Base-by-base conservation (phyloP, 306 rosid species). In the Cicer judaicum region DNA sequence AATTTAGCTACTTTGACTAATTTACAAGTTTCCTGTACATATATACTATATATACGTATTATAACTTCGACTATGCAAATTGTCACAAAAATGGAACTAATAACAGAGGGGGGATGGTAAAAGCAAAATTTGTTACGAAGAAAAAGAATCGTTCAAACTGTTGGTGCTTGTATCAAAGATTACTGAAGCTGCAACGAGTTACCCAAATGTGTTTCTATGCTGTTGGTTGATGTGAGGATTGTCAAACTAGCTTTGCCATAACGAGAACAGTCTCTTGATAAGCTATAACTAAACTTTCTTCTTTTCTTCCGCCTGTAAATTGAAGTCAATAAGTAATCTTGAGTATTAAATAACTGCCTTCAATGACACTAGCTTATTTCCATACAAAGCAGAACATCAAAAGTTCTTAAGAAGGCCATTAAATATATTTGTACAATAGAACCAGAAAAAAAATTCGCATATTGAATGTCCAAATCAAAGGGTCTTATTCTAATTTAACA, bases 271-370 rank as follows among this genome's bases (percentile, higher is more conserved):
- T 73, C 74, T 67, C 57, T 16, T 70, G 42, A 46, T 46, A 7
- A 24, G 15, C 74, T 3, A 18, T 9, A 61, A 29, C 71, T 68
- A 75, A 76, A 81, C 77, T 57, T 81, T 73, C 78, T 79, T 86
- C 84, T 76, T 80, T 57, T 42, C 80, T 78, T 78, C 80, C 2
- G 21, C 72, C 93, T 88, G 91, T 78, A 83, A 77, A 54, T 74
- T 79, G 44, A 76, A 76, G 55, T 34, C 76, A 80, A 70, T n/a
- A 40, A 41, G 43, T 75, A 18, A 14, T 79, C 52, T 36, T 16
- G 67, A 50, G 66, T 44, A 60, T 72, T 18, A 41, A 24, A 60
- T 60, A 4, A 68, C 8, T 64, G 9, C 7, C 49, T 50, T 70
- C 24, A 56, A 49, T 56, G 63, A 49, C 61, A 4, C 36, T 29